Conservation (phyloP, 2,329 filamentous ascomycete genomes). For the Fusarium sp. region DNA sequence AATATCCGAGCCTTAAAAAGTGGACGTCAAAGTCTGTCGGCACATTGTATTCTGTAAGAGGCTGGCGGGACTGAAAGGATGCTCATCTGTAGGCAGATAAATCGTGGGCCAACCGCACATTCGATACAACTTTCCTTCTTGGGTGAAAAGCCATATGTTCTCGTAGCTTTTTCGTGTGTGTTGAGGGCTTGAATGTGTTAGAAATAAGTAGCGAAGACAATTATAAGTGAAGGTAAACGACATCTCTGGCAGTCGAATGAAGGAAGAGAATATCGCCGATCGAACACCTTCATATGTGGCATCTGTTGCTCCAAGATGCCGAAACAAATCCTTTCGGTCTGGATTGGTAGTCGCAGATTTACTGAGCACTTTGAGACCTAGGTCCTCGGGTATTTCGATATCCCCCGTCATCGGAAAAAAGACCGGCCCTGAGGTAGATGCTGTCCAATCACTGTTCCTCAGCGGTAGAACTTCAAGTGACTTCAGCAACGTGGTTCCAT, state of each 20-base stretch:
- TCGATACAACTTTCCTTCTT: fast-evolving
- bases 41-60: background rate
- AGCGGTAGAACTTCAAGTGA: conserved; percentile 7
- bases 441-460: background rate
- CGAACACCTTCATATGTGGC: conserved; percentile 1
- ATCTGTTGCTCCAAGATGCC: background rate
- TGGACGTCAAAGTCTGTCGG: background rate
- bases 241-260: fast-evolving
- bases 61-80: conserved; percentile 3
- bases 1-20: background rate
- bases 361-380: conserved; percentile 1
- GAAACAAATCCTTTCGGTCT: background rate
- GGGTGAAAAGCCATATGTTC: fast-evolving
- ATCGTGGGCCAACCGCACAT: fast-evolving
- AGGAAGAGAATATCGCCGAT: background rate
- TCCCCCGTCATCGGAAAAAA: conserved; percentile 1
- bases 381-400: background rate
- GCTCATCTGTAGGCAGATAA: background rate
- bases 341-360: background rate
- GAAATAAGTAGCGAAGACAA: conserved; percentile 5
- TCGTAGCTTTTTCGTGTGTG: background rate
- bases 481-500: background rate
- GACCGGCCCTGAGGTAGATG: background rate
- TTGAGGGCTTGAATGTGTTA: background rate
- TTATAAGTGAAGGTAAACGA: fast-evolving